Evolutionary conservation across 495 filamentous ascomycete species (phyloP).

Genomic region (Usnea hakonensis): DNA sequence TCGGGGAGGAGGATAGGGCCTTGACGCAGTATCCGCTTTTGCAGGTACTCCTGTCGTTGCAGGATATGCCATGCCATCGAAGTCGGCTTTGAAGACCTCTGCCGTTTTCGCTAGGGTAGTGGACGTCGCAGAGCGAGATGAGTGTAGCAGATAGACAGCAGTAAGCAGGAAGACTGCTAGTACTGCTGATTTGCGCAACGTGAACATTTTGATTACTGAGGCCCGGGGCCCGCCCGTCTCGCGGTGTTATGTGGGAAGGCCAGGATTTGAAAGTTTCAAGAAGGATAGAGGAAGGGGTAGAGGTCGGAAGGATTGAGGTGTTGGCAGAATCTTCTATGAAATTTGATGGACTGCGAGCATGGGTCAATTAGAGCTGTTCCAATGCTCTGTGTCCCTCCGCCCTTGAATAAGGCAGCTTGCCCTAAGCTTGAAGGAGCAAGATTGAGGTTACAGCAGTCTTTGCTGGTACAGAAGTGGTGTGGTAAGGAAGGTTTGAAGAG

Average conservation of each 20-base stretch:
- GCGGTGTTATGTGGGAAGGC: neutral
- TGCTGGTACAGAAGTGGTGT: neutral
- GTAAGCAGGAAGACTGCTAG: slow-evolving; percentile 59
- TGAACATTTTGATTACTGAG: slow-evolving; percentile 42
- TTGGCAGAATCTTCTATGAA: neutral
- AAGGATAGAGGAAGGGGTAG: neutral
- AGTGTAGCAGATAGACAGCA: slow-evolving; percentile 62
- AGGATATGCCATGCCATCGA: slow-evolving; percentile 13
- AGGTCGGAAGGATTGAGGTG: neutral
- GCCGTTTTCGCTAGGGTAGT: slow-evolving; percentile 19
- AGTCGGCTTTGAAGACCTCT: slow-evolving; percentile 20
- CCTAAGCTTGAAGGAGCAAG: neutral
- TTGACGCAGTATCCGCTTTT: slow-evolving; percentile 19
- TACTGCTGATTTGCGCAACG: slow-evolving; percentile 65
- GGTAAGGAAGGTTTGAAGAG: neutral
- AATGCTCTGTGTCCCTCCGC: neutral
- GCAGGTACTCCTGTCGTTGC: slow-evolving; percentile 20
- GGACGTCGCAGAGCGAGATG: slow-evolving; percentile 42
- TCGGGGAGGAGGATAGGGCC: slow-evolving; percentile 35
- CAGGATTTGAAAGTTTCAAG: neutral
- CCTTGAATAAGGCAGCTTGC: neutral
- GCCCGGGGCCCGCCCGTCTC: neutral
- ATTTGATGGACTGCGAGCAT: neutral
- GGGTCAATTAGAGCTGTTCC: neutral
- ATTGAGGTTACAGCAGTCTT: no score